Evolutionary conservation across 768 basidiomycete species (phyloP), one percentile per base, ranked within the genome.

Genomic region (Xanthoconium purpureum): DNA sequence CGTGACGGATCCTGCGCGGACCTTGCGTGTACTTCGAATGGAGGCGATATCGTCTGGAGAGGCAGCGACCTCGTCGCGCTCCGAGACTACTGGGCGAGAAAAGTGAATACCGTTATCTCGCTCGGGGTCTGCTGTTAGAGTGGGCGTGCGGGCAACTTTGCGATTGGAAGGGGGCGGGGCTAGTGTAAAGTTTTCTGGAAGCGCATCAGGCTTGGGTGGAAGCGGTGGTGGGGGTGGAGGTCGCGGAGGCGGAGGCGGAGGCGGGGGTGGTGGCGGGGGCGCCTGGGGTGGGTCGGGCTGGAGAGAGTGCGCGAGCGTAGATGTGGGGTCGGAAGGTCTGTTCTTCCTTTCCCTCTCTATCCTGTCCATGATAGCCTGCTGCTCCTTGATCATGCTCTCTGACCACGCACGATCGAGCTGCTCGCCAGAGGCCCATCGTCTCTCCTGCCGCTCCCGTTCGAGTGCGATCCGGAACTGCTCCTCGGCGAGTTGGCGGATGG

Each of bases 401-500:
- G 68, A 68, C 70, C 72, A 75, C n/a, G 57, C 70, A 12, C 28
- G 58, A 60, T 74, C 72, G 12, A 72, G 54, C 43, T 62, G 68
- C 24, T 67, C 65, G 28, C 79, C 78, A 6, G 76, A 67, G 11
- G 75, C 74, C 81, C 79, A 81, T 2, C 73, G 72, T n/a, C 80
- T 74, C 52, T 81, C 76, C 63, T 77, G 72, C 5, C 80, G 74
- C 60, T 84, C 83, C 10, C 76, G 72, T 36, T 75, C 74, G 37
- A 85, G 66, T 20, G 74, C 78, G 39, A 58, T 64, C 13, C 69
- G 67, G 57, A 76, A 85, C 56, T 77, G 75, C 35, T 81, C 82
- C 51, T 72, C 68, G 1, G 81, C 83, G 5, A 82, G 58, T 37
- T 63, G 60, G 13, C 77, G 73, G 50, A 85, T 79, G 48, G 64